A percentile compares a stretch with the other conserved stretches of the same genome.
phyloP scores from a whole-genome alignment of 345 rosid genomes.

The Aquilaria yunnanensis region DNA sequence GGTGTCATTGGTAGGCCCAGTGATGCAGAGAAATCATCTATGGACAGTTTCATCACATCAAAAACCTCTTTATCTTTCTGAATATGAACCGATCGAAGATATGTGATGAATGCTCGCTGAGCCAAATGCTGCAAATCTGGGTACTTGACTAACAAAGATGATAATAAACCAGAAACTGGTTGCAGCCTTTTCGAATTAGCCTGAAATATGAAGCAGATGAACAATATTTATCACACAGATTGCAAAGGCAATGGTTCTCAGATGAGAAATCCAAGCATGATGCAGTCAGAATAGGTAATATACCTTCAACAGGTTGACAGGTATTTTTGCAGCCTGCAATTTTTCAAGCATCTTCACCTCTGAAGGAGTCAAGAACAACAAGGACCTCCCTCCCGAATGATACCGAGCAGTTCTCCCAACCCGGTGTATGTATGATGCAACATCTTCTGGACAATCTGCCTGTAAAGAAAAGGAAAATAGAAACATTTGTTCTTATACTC shows the following conservation, averaged over 20 bases:
- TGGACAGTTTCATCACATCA: constrained; percentile 60
- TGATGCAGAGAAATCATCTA: constrained; percentile 82
- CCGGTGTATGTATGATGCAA: constrained; percentile 88
- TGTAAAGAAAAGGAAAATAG: constrained; percentile 19
- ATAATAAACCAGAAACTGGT: constrained; percentile 58
- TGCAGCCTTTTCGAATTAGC: constrained; percentile 58
- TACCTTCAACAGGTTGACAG: constrained; percentile 73
- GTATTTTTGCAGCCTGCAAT: constrained; percentile 67
- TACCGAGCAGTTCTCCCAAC: constrained; percentile 98
- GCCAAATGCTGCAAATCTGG: constrained; percentile 66
- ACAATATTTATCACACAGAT: constrained; percentile 9
- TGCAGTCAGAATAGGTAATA: constrained; percentile 1
- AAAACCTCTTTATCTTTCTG: constrained; percentile 88
- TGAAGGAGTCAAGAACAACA: constrained; percentile 79
- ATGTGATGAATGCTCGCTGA: constrained; percentile 76
- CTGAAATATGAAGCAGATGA: constrained; percentile 30
- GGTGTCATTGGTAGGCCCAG: constrained; percentile 93
- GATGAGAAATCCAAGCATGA: background rate
- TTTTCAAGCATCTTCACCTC: constrained; percentile 92
- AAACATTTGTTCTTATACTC: background rate
- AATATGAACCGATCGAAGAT: constrained; percentile 70
- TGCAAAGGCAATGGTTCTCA: background rate
- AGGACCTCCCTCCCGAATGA: constrained; percentile 63
- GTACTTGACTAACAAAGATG: constrained; percentile 67
- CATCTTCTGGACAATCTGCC: constrained; percentile 97